phyloP scores from a whole-genome alignment of 169 alveolate species.

The Plasmodium cynomolgi region DNA sequence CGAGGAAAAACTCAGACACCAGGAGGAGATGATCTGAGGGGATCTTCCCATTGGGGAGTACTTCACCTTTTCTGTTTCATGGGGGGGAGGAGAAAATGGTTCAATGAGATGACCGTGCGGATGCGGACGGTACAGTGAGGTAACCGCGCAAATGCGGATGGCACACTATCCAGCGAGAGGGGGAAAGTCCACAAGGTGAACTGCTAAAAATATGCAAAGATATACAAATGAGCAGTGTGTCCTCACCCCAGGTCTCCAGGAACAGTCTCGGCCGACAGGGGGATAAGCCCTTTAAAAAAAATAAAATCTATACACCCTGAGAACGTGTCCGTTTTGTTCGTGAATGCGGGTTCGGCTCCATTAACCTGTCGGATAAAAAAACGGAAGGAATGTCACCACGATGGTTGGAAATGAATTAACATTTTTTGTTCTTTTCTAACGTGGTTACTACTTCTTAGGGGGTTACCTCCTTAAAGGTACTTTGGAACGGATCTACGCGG shows the following conservation, averaged over 20 bases:
- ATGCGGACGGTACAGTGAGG: neutral
- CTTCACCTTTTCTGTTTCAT: conserved; percentile 10
- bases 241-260: conserved; percentile 24
- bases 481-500: conserved; percentile 33
- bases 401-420: neutral
- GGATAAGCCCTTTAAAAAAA: conserved; percentile 50
- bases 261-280: conserved; percentile 18
- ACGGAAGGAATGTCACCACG: neutral
- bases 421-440: neutral
- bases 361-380: conserved; percentile 2
- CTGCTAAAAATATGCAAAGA: neutral
- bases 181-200: neutral
- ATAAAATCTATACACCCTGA: conserved; percentile 49
- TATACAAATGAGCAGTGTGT: neutral
- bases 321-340: conserved; percentile 24
- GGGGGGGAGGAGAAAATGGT: conserved; percentile 1
- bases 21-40: conserved; percentile 50
- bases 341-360: conserved; percentile 50
- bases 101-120: neutral
- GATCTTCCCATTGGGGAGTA: neutral
- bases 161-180: neutral
- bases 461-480: conserved; percentile 39
- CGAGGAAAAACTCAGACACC: conserved; percentile 29
- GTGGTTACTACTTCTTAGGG: neutral
- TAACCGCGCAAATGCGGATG: neutral